A percentile compares a stretch with the other conserved stretches of the same genome.
phyloP scores from a whole-genome alignment of 306 rosid species.

The Senna tora region DNA sequence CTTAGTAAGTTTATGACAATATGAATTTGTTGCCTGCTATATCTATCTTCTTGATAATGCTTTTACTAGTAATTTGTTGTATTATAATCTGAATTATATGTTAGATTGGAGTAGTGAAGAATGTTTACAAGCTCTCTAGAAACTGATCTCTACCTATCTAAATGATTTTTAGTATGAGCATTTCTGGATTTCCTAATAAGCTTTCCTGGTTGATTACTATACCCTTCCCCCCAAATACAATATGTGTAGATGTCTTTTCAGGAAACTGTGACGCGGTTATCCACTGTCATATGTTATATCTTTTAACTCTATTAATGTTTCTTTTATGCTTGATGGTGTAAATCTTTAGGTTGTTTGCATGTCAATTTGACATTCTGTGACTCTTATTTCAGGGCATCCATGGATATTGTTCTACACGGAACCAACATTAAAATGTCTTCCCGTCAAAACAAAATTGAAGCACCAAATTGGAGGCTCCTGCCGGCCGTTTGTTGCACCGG shows the following conservation, averaged over 20 bases:
- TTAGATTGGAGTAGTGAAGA: slow-evolving; percentile 1
- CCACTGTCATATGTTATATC: neutral
- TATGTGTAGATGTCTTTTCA: slow-evolving; percentile 3
- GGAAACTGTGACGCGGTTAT: neutral
- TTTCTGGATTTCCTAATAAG: slow-evolving; percentile 8
- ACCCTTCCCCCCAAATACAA: slow-evolving; percentile 1
- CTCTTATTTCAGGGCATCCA: slow-evolving; percentile 81
- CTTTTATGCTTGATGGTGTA: neutral
- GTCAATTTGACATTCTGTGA: slow-evolving; percentile 35
- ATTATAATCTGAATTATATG: neutral
- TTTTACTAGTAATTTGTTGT: neutral
- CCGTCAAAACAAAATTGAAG: slow-evolving; percentile 61
- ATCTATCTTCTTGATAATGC: slow-evolving; percentile 21
- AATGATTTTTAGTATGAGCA: neutral
- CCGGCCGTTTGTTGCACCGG: slow-evolving; percentile 51
- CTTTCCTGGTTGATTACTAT: neutral
- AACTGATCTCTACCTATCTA: slow-evolving; percentile 12
- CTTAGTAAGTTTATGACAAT: slow-evolving; percentile 66
- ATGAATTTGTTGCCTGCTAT: slow-evolving; percentile 20
- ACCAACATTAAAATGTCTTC: slow-evolving; percentile 58
- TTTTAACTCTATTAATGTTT: neutral
- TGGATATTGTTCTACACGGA: slow-evolving; percentile 93
- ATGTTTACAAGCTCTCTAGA: neutral
- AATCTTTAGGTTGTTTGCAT: slow-evolving; percentile 22
- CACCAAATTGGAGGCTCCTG: slow-evolving; percentile 55